Evolutionary conservation across 345 rosid genomes (phyloP), one percentile per base, ranked within the genome.

Genomic region (Arabidopsis arenosa): DNA sequence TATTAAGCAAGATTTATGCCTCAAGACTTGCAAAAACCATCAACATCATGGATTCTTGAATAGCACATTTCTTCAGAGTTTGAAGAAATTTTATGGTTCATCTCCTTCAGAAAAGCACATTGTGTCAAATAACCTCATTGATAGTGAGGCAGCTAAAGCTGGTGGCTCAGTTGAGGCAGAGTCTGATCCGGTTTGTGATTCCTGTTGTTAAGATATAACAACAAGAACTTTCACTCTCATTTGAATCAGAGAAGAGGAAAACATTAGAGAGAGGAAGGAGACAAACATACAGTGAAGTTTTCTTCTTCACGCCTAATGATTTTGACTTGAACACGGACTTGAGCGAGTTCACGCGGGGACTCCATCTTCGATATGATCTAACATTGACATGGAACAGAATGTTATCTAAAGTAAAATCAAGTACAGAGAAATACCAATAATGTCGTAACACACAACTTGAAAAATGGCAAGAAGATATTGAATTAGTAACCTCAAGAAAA

Each of bases 261-360:
- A 43, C 43, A 35, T 40, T 36, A 63, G 2, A 55, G 9, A 44
- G 2, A 74, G 43, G 13, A 58, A 43, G 4, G 37, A 68, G 2
- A 48, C 1, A 26, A 9, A 70, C 84, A 4, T 51, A 89, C 95
- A 3, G 67, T 26, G 70, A 81, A 84, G 73, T 88, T 72, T 61
- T 93, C 95, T 6, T 87, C 90, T 72, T 48, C 14, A 53, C 85
- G 86, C 74, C 78, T 83, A 70, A 82, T 75, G 23, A 90, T 85
- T 65, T 83, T 79, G 18, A 89, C 70, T 67, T 85, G 85, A 79
- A 80, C 83, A 63, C 79, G 49, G 36, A 85, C 65, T 9, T 82
- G 87, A 43, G 67, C 64, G 48, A 88, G 90, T 79, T 85, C 93
- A 72, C 47, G 65, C 7, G 97, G 93, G 57, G 87, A 88, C 79